Conservation (phyloP, 2,329 filamentous ascomycete genomes). For the Stylonectria norvegica region DNA sequence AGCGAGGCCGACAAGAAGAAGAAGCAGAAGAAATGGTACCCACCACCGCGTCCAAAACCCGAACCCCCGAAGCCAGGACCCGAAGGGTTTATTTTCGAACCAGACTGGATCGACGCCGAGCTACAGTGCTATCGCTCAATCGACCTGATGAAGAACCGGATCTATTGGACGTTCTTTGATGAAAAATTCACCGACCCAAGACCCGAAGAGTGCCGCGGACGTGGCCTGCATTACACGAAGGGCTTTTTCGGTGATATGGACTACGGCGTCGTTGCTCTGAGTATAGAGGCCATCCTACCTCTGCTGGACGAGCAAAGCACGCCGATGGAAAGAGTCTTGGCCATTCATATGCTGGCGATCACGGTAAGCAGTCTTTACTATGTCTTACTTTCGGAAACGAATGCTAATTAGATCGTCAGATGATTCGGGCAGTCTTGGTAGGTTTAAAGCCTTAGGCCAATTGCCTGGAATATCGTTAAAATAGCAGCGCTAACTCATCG, state of each 20-base stretch:
- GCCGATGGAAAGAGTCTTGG: background rate
- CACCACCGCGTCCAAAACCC: too few species aligned
- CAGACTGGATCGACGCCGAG: background rate
- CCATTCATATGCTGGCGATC: background rate
- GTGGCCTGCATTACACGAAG: background rate
- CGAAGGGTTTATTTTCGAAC: background rate
- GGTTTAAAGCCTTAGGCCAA: too few species aligned
- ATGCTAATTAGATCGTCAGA: too few species aligned
- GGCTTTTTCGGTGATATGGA: background rate
- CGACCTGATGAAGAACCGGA: background rate
- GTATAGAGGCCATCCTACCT: background rate
- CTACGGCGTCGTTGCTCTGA: background rate
- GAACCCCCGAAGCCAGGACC: too few species aligned
- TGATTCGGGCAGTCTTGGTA: too few species aligned
- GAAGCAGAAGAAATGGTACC: too few species aligned
- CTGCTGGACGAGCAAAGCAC: background rate
- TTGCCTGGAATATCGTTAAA: too few species aligned
- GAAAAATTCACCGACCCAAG: background rate
- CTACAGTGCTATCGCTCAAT: background rate
- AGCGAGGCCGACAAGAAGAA: too few species aligned
- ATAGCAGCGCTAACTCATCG: too few species aligned
- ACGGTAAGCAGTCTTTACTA: too few species aligned
- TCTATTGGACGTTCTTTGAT: background rate
- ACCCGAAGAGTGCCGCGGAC: background rate
- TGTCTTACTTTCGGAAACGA: too few species aligned